These are phyloP conservation scores for Mycocentrospora acerina DNA, from an alignment of 2,329 filamentous ascomycete genomes.

Conservation along the genomic window DNA sequence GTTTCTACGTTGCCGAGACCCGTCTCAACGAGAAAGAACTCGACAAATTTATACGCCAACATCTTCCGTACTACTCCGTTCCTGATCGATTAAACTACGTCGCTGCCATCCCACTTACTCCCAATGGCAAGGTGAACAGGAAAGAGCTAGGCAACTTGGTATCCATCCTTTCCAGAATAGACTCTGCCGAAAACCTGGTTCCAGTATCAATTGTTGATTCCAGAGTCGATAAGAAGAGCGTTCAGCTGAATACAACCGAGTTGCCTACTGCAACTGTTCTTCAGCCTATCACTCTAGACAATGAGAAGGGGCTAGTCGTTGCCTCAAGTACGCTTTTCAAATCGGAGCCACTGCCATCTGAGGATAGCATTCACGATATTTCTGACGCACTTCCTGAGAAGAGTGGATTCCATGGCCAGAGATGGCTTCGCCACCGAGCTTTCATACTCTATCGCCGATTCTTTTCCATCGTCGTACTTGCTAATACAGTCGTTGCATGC, in stretches of 20 bases:
- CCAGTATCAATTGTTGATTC: too few relatives aligned
- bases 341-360: conserved; percentile 8
- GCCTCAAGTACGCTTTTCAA: conserved; percentile 13
- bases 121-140: conserved; percentile 61
- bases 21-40: conserved; percentile 36
- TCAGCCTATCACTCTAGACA: conserved; percentile 1
- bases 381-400: conserved; percentile 23
- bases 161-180: too few relatives aligned
- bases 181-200: too few relatives aligned
- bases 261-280: too few relatives aligned
- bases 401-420: conserved; percentile 26
- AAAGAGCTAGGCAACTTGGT: conserved; percentile 42
- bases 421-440: conserved; percentile 35
- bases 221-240: too few relatives aligned
- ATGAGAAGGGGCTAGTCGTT: conserved; percentile 12
- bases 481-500: conserved; percentile 29
- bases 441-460: conserved; percentile 37
- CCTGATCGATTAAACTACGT: conserved; percentile 51
- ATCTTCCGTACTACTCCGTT: conserved; percentile 59
- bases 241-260: too few relatives aligned
- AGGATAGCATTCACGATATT: conserved; percentile 17
- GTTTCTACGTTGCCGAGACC: conserved; percentile 50
- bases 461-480: conserved; percentile 30
- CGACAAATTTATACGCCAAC: conserved; percentile 44
- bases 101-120: conserved; percentile 51